Percentiles rank a stretch among this genome's conserved stretches.
Evolutionary conservation across 768 basidiomycete genomes (phyloP).

Genomic region (Pisolithus orientalis): DNA sequence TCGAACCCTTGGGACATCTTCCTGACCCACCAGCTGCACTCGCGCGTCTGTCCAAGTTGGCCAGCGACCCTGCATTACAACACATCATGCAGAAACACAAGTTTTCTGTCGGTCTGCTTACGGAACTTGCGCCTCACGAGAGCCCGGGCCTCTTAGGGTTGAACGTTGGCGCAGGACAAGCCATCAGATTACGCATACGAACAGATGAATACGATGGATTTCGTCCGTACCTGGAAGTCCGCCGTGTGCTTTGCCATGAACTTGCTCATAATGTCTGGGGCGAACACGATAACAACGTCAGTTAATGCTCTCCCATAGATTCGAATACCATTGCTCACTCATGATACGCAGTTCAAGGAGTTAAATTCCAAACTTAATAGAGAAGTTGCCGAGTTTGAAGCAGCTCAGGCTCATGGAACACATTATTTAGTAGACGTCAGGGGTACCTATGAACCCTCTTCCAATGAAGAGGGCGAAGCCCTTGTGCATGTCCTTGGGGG

Average conservation of each 20-base stretch:
- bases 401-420: slow-evolving; percentile 43
- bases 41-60: slow-evolving; percentile 47
- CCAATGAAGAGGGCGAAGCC: slow-evolving; percentile 53
- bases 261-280: slow-evolving; percentile 70
- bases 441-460: slow-evolving; percentile 44
- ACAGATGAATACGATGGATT: slow-evolving; percentile 73
- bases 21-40: slow-evolving; percentile 56
- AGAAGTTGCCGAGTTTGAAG: slow-evolving; percentile 67
- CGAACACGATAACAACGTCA: slow-evolving; percentile 67
- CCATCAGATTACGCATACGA: slow-evolving; percentile 62
- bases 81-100: slow-evolving; percentile 68
- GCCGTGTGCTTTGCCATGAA: slow-evolving; percentile 72
- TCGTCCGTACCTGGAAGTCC: slow-evolving; percentile 54
- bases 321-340: not conserved
- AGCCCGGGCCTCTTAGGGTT: slow-evolving; percentile 64
- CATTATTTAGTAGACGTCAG: slow-evolving; percentile 39
- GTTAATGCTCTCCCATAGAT: slow-evolving; percentile 12
- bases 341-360: slow-evolving; percentile 57
- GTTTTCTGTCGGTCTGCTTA: slow-evolving; percentile 62
- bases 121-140: slow-evolving; percentile 76
- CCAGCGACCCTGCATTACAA: slow-evolving; percentile 64
- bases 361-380: slow-evolving; percentile 69
- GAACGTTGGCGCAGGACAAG: slow-evolving; percentile 55
- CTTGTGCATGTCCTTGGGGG: slow-evolving; percentile 53
- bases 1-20: slow-evolving; percentile 57